Conservation (phyloP, 1,284 basidiomycete species). For the Lentinus polychrous region DNA sequence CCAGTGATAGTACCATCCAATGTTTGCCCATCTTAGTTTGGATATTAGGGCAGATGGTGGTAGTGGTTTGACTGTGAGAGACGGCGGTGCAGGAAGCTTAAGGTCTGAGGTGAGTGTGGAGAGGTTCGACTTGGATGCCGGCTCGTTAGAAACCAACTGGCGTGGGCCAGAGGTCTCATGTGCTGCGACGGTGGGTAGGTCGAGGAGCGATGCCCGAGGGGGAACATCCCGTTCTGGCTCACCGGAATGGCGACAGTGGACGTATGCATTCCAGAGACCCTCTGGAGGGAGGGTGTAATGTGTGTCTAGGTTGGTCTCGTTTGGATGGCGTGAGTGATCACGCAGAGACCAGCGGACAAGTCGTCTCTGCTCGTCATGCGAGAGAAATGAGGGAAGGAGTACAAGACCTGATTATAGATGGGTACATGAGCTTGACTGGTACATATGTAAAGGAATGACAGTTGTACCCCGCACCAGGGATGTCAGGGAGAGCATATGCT, state of each 20-base stretch:
- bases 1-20: constrained; percentile 93
- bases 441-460: constrained; percentile 13
- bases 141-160: constrained; percentile 59
- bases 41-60: constrained; percentile 48
- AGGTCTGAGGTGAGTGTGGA: constrained; percentile 37
- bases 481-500: constrained; percentile 44
- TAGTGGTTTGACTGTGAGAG: constrained; percentile 41
- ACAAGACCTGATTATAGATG: constrained; percentile 58
- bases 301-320: constrained; percentile 81
- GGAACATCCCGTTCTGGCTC: constrained; percentile 29
- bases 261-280: constrained; percentile 67
- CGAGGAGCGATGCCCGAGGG: constrained; percentile 26
- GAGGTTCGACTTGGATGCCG: constrained; percentile 48
- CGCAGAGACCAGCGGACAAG: constrained; percentile 67
- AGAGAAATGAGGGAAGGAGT: constrained; percentile 68
- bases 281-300: constrained; percentile 72
- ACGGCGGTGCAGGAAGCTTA: constrained; percentile 54
- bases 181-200: constrained; percentile 9
- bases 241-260: constrained; percentile 28
- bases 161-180: constrained; percentile 43
- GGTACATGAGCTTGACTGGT: constrained; percentile 17
- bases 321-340: constrained; percentile 71
- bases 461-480: constrained; percentile 41
- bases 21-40: constrained; percentile 85
- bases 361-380: constrained; percentile 50